Evolutionary conservation across 163 green algal genomes (phyloP).

Genomic region (Scenedesmus sp.): DNA sequence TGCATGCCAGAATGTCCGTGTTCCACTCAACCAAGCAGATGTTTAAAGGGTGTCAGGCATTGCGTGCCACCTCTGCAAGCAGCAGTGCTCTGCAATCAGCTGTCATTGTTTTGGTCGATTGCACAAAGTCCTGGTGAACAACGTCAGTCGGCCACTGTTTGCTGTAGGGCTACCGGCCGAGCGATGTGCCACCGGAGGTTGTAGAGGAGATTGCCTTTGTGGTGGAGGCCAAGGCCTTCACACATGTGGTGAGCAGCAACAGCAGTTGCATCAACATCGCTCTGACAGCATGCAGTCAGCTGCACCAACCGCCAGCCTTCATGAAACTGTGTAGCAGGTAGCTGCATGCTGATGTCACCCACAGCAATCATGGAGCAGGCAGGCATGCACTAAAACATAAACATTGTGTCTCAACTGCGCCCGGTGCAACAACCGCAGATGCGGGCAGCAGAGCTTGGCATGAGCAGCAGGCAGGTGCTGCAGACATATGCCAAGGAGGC

Average conservation of each 20-base stretch:
- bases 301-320: not conserved
- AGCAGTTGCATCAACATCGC: not conserved
- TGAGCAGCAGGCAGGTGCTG: constrained; percentile 31
- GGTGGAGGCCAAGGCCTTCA: constrained; percentile 47
- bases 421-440: constrained; percentile 6
- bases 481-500: constrained; percentile 52
- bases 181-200: constrained; percentile 40
- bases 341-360: not conserved
- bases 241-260: constrained; percentile 32
- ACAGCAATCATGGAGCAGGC: not conserved
- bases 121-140: not conserved
- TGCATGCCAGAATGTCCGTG: not conserved
- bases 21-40: not conserved
- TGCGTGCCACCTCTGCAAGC: not conserved
- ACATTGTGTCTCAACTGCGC: not conserved
- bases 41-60: not conserved
- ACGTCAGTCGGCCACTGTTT: not conserved
- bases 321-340: not conserved
- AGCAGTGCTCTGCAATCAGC: not conserved
- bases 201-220: constrained; percentile 14
- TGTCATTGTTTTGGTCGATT: not conserved
- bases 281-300: not conserved
- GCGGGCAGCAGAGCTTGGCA: constrained; percentile 47
- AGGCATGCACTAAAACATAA: not conserved
- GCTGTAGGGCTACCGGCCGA: constrained; percentile 37